Evolutionary conservation across 306 rosid genomes (phyloP), one percentile per base, ranked within the genome.

Genomic region (Quercus glauca): DNA sequence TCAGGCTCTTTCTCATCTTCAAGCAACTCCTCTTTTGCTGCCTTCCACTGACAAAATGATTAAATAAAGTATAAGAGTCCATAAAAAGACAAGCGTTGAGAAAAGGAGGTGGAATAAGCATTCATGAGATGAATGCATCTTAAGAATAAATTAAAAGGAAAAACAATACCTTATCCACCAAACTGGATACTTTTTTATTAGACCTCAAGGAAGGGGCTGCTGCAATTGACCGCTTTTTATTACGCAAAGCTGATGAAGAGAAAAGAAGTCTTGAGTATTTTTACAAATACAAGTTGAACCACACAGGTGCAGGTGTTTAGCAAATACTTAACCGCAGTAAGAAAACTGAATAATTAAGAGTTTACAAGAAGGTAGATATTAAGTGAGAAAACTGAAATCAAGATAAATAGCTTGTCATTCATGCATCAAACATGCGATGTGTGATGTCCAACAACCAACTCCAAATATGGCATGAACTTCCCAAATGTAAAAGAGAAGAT

Each of bases 11-110:
- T 92, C 91, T 96, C 96, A 31, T 92, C 98, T 83, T 91, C 99
- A 71, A 85, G 96, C 83, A 93, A 67, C 83, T 96, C 98, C 87
- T 96, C 99, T 87, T 96, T 96, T 20, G 99, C 99, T 76, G 98
- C 99, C 80, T 90, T 96, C 99, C 99, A 93, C 99, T 93, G 76
- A 60, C 73, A 77, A 57, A 86, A 75, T 57, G 56, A 75, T 78
- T 49, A 49, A 72, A 74, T 72, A 17, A 43, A 73, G 73, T 56
- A 74, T 67, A 61, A 55, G 59, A 14, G 19, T 17, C 75, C 11
- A 23, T 31, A 63, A 41, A 55, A 14, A 53, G 11, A 63, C 4
- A 14, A 28, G 29, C 6, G 1, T 23, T 13, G 2, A 56, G 23
- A 21, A 6, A 18, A 31, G 31, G 6, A 5, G 45, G 45, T 41